Base-by-base conservation (phyloP, 2,329 filamentous ascomycete genomes). In the Aspergillus pseudoterreus region DNA sequence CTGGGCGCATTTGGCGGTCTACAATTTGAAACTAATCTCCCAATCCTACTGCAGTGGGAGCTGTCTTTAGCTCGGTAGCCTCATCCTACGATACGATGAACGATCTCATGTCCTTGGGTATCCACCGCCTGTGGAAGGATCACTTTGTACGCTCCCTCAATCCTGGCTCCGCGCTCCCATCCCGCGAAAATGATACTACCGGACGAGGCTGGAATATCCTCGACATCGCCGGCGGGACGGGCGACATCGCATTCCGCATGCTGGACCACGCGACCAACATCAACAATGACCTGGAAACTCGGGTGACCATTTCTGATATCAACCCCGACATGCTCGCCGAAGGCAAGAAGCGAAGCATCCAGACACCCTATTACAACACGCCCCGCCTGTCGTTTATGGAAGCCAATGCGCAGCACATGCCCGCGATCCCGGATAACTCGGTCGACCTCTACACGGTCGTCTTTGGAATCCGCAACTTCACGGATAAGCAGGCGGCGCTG, bases 41-140 rank as follows among this genome's bases (percentile, higher is more conserved):
- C 27, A 30, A 30, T 10, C 8, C 27, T 41, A 21, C 59, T 71
- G 76, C 42, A 79, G 92, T 96, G 38, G 88, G 88, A 54, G 84
- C 83, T 39, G 94, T 99, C 52, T 99, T 99, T 77, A 92, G 90
- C 71, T 96, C 88, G 60, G 94, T 99, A 38, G 94, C 94, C 60
- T 85, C 89, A 57, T 90, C 88, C 15, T 99, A 99, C 75, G 94
- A 99, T 73, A 87, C 86, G 56, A 99, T 99, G 94, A 99, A 99
- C 76, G 94, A 99, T 71, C 82, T 97, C 61, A 99, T 99, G 94
- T 97, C 94, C 6, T 83, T 99, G 44, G 94, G 94, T 50, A 92
- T 96, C 75, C 94, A 99, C 72, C 88, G 94, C 41, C 78, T 99
- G 35, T 99, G 94, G 94, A 99, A 88, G 77, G 92, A 97, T 74